Base-by-base conservation (phyloP, 805 yeast species). In the Phaffomyces antillensis region DNA sequence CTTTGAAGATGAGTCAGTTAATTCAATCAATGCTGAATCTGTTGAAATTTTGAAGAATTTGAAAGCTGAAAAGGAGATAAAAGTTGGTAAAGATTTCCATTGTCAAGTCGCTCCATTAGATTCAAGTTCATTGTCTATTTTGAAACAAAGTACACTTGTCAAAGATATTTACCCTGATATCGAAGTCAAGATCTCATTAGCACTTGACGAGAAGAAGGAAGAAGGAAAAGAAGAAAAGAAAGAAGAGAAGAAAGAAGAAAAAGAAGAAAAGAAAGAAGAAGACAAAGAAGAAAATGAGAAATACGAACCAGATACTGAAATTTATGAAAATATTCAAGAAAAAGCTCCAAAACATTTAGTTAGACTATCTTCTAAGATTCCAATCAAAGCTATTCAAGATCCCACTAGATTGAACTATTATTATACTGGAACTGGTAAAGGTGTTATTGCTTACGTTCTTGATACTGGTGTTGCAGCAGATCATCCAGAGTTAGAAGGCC, bases 391-490 rank as follows among this genome's bases (percentile, higher is more conserved):
- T 7, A 12, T 41, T 26, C 16, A 20, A 7, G 59, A 51, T 1
- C 43, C 54, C 26, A 61, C 62, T 32, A 54, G 67, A 4, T 25
- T 28, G 5, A 40, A 40, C 38, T 85, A 76, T 57, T 60, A 62
- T 43, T 83, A 74, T 53, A 73, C 75, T 33, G 58, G 56, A 1
- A 63, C 66, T 2, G 96, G 95, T 0, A 66, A 65, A 40, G 77
- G 73, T 39, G 83, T 86, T 3, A 73, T 73, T 46, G 91, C 82
- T 1, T 89, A 89, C 59, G 77, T 90, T 34, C 68, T 88, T 43
- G 97, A 89, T 64, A 83, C 95, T 5, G 97, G 98, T 15, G 77
- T 84, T 16, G 67, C 65, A 48, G 67, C 70, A 16, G 70, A 68
- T 7, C 82, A 80, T 56, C 76, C 75, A 17, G 83, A 81, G 31